phyloP scores from a whole-genome alignment of 352 stramenopile species.

The Globisporangium alternatum region DNA sequence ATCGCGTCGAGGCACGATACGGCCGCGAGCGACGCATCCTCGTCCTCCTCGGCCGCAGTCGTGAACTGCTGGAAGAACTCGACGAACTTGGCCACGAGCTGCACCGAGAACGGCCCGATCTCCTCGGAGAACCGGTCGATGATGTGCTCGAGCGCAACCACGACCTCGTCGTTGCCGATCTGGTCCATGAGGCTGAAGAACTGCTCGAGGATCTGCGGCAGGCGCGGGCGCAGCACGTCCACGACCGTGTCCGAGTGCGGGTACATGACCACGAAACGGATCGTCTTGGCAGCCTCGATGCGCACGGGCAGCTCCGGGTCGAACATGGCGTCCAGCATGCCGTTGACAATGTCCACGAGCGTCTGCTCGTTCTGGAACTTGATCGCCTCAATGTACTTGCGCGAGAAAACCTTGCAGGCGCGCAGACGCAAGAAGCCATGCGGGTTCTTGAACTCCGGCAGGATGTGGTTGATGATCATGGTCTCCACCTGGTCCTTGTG shows the following conservation, averaged over 20 bases:
- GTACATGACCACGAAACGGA: constrained; percentile 88
- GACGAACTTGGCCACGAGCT: constrained; percentile 93
- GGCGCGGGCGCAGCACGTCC: constrained; percentile 87
- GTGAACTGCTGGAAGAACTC: constrained; percentile 95
- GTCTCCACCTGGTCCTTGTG: constrained; percentile 92
- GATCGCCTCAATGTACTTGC: constrained; percentile 91
- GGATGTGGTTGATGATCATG: constrained; percentile 93
- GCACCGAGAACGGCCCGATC: constrained; percentile 91
- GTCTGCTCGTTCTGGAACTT: constrained; percentile 91
- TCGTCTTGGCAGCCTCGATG: constrained; percentile 93
- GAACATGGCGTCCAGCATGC: constrained; percentile 87
- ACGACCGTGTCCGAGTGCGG: constrained; percentile 79
- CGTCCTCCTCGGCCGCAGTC: constrained; percentile 89
- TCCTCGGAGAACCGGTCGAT: constrained; percentile 97
- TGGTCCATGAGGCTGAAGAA: constrained; percentile 99
- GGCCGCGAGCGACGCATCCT: constrained; percentile 96
- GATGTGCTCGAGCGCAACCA: constrained; percentile 92
- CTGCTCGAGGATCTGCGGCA: constrained; percentile 95
- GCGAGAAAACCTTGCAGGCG: constrained; percentile 96
- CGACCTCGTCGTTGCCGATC: constrained; percentile 98
- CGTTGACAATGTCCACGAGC: constrained; percentile 71
- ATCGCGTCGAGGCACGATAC: constrained; percentile 86
- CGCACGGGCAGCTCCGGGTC: constrained; percentile 96
- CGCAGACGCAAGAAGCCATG: constrained; percentile 94
- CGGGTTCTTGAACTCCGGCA: constrained; percentile 95